phyloP scores from a whole-genome alignment of 1,284 basidiomycete species.

The Sparassis latifolia region DNA sequence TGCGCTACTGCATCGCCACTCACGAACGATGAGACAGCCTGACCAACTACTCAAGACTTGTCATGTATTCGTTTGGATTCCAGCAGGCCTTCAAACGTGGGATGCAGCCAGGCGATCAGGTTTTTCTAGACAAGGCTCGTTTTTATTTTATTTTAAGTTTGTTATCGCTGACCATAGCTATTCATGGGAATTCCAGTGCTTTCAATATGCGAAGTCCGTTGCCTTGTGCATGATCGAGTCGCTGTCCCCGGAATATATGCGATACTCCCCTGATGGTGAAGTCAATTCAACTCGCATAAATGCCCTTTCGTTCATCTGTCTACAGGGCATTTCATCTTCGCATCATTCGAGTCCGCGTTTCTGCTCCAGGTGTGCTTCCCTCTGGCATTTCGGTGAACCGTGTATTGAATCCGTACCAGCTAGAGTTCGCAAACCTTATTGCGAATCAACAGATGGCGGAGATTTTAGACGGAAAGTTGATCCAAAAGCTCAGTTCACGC shows the following conservation, averaged over 20 bases:
- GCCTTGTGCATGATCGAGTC: conserved; percentile 59
- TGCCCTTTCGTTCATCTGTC: too few species aligned
- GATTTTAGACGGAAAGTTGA: conserved; percentile 66
- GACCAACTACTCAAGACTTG: conserved; percentile 71
- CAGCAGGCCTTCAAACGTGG: conserved; percentile 74
- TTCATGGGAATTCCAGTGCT: conserved; percentile 40
- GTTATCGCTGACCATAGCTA: neutral
- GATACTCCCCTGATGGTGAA: conserved; percentile 74
- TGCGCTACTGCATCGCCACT: too few species aligned
- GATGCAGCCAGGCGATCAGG: conserved; percentile 50
- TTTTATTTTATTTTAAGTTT: neutral
- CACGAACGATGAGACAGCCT: conserved; percentile 36
- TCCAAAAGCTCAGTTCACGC: conserved; percentile 62
- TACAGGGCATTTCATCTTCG: conserved; percentile 74
- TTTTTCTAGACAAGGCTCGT: conserved; percentile 65
- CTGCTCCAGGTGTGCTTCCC: conserved; percentile 58
- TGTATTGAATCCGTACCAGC: conserved; percentile 29
- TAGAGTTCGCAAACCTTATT: conserved; percentile 62
- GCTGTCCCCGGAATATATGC: conserved; percentile 74
- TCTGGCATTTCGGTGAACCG: neutral
- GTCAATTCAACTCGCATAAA: neutral
- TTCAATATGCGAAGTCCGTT: conserved; percentile 64
- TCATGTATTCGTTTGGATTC: conserved; percentile 83
- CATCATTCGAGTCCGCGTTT: conserved; percentile 82
- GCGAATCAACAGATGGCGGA: conserved; percentile 56